These are phyloP conservation scores for Neurospora sp. DNA, from an alignment of 495 filamentous ascomycete species.

Conservation along the genomic window DNA sequence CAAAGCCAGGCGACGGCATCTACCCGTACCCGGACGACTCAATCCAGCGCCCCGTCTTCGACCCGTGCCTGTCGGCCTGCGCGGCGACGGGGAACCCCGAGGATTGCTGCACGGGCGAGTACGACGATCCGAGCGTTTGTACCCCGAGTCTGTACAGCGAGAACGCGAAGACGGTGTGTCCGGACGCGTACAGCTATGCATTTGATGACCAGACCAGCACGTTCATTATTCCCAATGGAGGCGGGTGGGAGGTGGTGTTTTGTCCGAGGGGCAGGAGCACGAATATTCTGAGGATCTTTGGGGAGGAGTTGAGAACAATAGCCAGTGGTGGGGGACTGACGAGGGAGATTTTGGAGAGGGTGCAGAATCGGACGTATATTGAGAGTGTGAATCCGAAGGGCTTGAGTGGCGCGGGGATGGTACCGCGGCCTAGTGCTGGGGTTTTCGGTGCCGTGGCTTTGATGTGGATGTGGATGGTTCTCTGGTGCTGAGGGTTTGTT, in stretches of 20 bases:
- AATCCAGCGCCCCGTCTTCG: constrained; percentile 54
- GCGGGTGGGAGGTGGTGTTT: constrained; percentile 67
- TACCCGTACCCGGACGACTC: constrained; percentile 67
- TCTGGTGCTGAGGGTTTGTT: neutral
- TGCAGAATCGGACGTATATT: constrained; percentile 20
- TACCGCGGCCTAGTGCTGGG: neutral
- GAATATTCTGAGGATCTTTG: constrained; percentile 48
- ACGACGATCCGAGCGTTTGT: constrained; percentile 47
- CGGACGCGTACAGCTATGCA: constrained; percentile 74
- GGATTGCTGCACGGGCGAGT: constrained; percentile 63
- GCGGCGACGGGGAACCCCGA: constrained; percentile 43
- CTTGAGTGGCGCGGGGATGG: neutral
- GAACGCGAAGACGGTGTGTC: constrained; percentile 61
- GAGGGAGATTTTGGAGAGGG: neutral
- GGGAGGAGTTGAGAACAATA: constrained; percentile 28
- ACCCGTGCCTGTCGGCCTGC: constrained; percentile 65
- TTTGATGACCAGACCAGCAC: constrained; percentile 67
- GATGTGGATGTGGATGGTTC: neutral
- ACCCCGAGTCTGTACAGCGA: constrained; percentile 50
- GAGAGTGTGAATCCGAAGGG: neutral
- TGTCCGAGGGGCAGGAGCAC: constrained; percentile 63
- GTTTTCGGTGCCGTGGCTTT: neutral
- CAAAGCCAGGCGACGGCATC: constrained; percentile 54
- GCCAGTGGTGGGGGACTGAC: constrained; percentile 14
- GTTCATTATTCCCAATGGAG: constrained; percentile 63